These are phyloP conservation scores for Pyrrhoderma lamaoense DNA, from an alignment of 1,284 basidiomycete genomes.

Conservation along the genomic window DNA sequence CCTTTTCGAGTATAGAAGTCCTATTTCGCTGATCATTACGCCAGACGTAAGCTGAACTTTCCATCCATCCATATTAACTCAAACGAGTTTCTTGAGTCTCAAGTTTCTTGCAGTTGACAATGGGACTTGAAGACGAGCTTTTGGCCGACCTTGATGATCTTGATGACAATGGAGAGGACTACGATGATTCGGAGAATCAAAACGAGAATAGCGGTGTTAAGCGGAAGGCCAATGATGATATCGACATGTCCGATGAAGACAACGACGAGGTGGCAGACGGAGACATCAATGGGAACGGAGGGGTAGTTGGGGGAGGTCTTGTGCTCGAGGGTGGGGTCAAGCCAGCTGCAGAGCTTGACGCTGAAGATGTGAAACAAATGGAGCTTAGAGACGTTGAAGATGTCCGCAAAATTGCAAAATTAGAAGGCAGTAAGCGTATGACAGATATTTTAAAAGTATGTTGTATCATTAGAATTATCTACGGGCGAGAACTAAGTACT, in stretches of 20 bases:
- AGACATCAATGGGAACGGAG: slow-evolving; percentile 30
- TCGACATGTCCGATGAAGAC: slow-evolving; percentile 44
- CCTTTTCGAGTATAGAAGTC: no score
- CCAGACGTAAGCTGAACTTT: no score
- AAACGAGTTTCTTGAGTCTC: no score
- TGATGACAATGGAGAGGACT: slow-evolving; percentile 53
- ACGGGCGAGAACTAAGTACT: neutral
- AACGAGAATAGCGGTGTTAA: slow-evolving; percentile 36
- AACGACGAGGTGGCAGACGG: slow-evolving; percentile 35
- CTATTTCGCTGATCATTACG: no score
- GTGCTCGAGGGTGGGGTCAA: slow-evolving; percentile 85
- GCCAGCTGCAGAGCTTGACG: slow-evolving; percentile 90
- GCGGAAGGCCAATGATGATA: slow-evolving; percentile 54
- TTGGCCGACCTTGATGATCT: slow-evolving; percentile 80
- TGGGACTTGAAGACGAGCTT: slow-evolving; percentile 84
- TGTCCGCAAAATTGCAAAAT: slow-evolving; percentile 79
- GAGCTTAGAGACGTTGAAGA: slow-evolving; percentile 79
- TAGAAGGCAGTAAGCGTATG: slow-evolving; percentile 84
- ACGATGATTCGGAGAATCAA: slow-evolving; percentile 39
- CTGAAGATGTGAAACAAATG: slow-evolving; percentile 88
- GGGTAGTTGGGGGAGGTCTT: slow-evolving; percentile 41
- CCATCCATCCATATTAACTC: no score
- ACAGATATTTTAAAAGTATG: slow-evolving; percentile 74
- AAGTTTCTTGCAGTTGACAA: no score
- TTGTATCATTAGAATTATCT: slow-evolving; percentile 6